Conservation (phyloP, 208 protist species). For the Entamoeba moshkovskii region DNA sequence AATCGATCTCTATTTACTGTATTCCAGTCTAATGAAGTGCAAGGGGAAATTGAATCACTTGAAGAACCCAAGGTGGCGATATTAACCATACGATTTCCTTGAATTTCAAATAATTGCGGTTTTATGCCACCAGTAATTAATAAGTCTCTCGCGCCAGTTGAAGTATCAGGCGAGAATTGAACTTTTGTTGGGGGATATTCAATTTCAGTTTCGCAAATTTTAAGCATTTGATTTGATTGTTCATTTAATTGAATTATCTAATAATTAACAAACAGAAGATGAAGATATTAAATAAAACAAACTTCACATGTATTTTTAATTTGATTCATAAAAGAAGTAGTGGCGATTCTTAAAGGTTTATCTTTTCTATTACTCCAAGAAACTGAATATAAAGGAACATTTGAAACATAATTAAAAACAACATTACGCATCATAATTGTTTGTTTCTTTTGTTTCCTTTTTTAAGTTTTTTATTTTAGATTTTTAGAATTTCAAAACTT, state of each 20-base stretch:
- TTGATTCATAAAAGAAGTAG: neutral
- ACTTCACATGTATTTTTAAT: neutral
- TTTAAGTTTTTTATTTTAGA: neutral
- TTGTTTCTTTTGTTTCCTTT: neutral
- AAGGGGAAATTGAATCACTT: conserved; percentile 59
- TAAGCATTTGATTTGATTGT: neutral
- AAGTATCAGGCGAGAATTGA: neutral
- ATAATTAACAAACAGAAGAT: neutral
- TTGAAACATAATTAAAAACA: neutral
- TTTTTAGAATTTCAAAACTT: too few species aligned
- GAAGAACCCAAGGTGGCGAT: neutral
- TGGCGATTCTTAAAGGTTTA: neutral
- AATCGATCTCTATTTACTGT: conserved; percentile 68
- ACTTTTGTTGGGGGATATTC: neutral
- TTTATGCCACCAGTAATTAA: neutral
- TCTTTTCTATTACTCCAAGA: neutral
- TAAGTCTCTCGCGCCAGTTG: neutral
- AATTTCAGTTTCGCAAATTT: neutral
- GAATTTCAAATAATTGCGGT: neutral
- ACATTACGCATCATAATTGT: neutral
- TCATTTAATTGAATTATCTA: neutral
- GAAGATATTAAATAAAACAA: neutral
- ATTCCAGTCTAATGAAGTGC: conserved; percentile 98
- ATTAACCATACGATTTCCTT: neutral
- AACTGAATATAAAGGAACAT: neutral